phyloP scores from a whole-genome alignment of 306 rosid species.

The Lathyrus oleraceus region DNA sequence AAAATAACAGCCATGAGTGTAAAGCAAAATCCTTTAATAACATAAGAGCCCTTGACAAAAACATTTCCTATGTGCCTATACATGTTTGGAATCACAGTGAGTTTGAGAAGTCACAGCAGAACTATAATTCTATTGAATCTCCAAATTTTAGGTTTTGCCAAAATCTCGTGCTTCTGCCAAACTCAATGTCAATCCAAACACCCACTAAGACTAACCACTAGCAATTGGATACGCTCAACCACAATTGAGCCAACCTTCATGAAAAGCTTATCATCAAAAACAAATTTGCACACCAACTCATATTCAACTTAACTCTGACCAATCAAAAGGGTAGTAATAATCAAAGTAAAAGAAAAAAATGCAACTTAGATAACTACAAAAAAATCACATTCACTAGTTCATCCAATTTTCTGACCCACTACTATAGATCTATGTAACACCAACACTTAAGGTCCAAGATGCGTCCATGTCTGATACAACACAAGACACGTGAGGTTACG shows the following conservation, averaged over 20 bases:
- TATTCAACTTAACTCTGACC: slow-evolving; percentile 18
- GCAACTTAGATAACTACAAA: not conserved
- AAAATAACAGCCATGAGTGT: not conserved
- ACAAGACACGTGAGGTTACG: too few relatives aligned
- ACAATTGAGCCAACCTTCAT: not conserved
- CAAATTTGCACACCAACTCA: slow-evolving; percentile 2
- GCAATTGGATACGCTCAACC: not conserved
- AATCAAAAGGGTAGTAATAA: slow-evolving; percentile 11
- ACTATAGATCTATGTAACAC: too few relatives aligned
- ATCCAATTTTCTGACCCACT: too few relatives aligned
- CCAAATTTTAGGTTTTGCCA: not conserved
- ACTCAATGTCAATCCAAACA: not conserved
- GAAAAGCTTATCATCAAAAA: slow-evolving; percentile 6
- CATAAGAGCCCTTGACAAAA: not conserved
- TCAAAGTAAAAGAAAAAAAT: not conserved
- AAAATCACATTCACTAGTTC: not conserved
- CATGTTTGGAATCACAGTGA: not conserved
- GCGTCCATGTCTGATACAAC: too few relatives aligned
- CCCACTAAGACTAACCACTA: not conserved
- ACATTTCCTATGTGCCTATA: not conserved
- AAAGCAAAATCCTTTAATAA: slow-evolving; percentile 11
- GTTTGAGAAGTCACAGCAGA: not conserved
- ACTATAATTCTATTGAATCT: not conserved
- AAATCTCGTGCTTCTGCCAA: too few relatives aligned
- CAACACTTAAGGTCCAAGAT: too few relatives aligned